Conservation (phyloP, 345 rosid genomes). For the Litchi chinensis region DNA sequence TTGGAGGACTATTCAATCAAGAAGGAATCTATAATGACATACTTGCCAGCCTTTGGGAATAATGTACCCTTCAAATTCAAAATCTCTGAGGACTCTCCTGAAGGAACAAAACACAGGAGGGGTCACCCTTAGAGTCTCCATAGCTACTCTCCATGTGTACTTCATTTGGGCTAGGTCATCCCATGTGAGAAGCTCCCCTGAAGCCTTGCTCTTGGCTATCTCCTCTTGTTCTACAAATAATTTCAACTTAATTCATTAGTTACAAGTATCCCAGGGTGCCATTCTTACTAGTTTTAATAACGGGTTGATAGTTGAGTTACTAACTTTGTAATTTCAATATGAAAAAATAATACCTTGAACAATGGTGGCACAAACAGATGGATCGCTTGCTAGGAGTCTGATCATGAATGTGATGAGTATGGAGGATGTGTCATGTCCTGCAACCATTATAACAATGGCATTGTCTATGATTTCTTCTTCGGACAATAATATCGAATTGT, state of each 20-base stretch:
- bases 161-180: conserved; percentile 40
- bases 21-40: not conserved
- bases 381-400: conserved; percentile 24
- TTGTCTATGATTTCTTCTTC: conserved; percentile 32
- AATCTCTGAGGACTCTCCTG: conserved; percentile 28
- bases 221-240: not conserved
- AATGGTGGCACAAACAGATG: conserved; percentile 19
- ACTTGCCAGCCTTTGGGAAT: conserved; percentile 49
- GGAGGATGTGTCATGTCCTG: conserved; percentile 38
- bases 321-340: too few species aligned
- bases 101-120: conserved; percentile 32
- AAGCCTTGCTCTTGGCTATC: conserved; percentile 15
- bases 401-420: conserved; percentile 30
- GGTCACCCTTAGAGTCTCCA: conserved; percentile 35
- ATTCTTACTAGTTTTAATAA: too few species aligned
- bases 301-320: too few species aligned
- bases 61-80: conserved; percentile 33
- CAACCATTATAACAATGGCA: conserved; percentile 14
- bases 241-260: not conserved
- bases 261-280: not conserved
- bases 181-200: conserved; percentile 36
- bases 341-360: conserved; percentile 20
- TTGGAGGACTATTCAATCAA: too few species aligned
- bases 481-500: not conserved
- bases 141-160: conserved; percentile 42